A percentile compares a stretch with the other conserved stretches of the same genome.
phyloP scores from a whole-genome alignment of 352 stramenopile genomes.

The Phytophthora tubulina region DNA sequence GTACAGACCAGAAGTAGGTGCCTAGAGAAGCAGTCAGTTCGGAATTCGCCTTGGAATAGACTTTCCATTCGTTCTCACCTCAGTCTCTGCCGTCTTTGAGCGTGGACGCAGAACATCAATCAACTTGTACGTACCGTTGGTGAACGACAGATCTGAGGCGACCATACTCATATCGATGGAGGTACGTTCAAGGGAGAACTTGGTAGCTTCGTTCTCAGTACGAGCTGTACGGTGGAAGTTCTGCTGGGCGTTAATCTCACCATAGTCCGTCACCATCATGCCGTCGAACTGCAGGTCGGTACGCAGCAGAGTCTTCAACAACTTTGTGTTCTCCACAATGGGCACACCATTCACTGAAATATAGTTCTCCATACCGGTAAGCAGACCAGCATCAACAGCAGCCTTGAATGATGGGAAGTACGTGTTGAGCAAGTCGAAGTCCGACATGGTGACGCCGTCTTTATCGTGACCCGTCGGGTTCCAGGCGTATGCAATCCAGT shows the following conservation, averaged over 20 bases:
- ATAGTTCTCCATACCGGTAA: conserved; percentile 94
- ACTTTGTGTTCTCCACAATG: conserved; percentile 75
- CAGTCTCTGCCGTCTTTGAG: too few relatives aligned
- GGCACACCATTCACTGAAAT: conserved; percentile 91
- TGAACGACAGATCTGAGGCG: conserved; percentile 42
- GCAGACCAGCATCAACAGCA: conserved; percentile 69
- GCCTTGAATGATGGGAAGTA: conserved; percentile 83
- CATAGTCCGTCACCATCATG: conserved; percentile 90
- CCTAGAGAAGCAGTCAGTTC: too few relatives aligned
- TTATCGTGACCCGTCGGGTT: conserved; percentile 82
- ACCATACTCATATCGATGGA: conserved; percentile 93
- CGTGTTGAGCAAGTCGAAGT: conserved; percentile 80
- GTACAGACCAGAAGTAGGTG: too few relatives aligned
- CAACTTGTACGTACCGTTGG: conserved; percentile 49
- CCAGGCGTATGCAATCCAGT: conserved; percentile 83
- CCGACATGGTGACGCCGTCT: conserved; percentile 62
- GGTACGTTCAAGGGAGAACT: conserved; percentile 67
- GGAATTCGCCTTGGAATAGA: too few relatives aligned
- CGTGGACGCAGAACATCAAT: too few relatives aligned
- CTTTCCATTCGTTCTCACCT: too few relatives aligned
- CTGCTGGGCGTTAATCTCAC: conserved; percentile 87
- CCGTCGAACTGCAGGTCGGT: conserved; percentile 81
- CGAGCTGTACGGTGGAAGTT: conserved; percentile 54
- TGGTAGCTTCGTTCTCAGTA: conserved; percentile 49
- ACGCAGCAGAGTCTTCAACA: conserved; percentile 76